Percentiles rank a stretch among this genome's conserved stretches.
phyloP scores from a whole-genome alignment of 2,329 filamentous ascomycete genomes.

The Neonectria punicea region DNA sequence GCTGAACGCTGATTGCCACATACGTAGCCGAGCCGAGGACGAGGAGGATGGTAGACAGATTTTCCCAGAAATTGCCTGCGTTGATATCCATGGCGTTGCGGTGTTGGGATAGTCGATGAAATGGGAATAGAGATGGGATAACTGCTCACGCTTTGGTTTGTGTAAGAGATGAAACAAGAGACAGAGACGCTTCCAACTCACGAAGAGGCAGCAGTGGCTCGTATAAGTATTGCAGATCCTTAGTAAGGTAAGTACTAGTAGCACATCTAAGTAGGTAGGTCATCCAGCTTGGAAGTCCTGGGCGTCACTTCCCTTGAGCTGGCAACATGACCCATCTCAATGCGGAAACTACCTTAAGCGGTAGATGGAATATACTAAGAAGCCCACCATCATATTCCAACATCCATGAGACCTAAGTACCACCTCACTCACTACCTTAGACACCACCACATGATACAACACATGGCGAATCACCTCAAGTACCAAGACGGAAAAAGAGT shows the following conservation, averaged over 20 bases:
- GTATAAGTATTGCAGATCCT: too few species aligned
- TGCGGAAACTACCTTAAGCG: too few species aligned
- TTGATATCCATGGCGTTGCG: neutral
- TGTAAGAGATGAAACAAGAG: neutral
- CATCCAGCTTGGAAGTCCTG: too few species aligned
- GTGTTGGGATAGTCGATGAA: neutral
- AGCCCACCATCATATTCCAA: too few species aligned
- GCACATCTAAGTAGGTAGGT: too few species aligned
- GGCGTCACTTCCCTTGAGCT: too few species aligned
- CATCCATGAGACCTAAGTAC: neutral
- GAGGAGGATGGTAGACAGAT: neutral
- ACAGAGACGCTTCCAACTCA: neutral
- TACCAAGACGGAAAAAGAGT: neutral
- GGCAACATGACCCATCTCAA: too few species aligned
- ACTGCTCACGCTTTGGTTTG: neutral
- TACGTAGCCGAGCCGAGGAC: neutral
- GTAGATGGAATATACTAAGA: too few species aligned
- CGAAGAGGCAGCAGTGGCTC: too few species aligned
- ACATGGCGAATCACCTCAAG: neutral
- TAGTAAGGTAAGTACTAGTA: too few species aligned
- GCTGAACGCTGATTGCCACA: neutral
- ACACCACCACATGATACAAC: neutral
- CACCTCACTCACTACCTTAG: neutral
- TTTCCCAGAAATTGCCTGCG: slow-evolving; percentile 7
- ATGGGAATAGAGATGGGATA: neutral